Percentiles rank a stretch among this genome's conserved stretches.
Evolutionary conservation across 2,329 filamentous ascomycete genomes (phyloP).

Genomic region (Epichloe sibirici): DNA sequence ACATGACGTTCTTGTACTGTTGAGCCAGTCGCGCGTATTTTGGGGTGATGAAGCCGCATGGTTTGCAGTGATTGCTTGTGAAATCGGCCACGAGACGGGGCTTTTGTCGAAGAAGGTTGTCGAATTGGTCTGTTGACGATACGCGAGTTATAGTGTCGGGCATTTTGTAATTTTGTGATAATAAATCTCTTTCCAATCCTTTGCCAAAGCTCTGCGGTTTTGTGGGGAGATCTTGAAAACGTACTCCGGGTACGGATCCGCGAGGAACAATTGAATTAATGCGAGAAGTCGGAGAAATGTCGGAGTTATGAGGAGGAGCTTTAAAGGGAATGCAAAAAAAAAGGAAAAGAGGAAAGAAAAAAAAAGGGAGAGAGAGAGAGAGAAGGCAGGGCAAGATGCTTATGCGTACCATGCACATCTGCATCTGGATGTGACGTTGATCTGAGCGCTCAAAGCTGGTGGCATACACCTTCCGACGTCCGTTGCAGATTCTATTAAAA

Average conservation of each 20-base stretch:
- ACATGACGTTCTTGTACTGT: constrained; percentile 49
- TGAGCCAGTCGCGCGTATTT: constrained; percentile 31
- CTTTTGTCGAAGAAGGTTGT: constrained; percentile 31
- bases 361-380: rapidly evolving
- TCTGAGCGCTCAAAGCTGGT: background rate
- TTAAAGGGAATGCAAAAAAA: too few species aligned
- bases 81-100: constrained; percentile 64
- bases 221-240: too few species aligned
- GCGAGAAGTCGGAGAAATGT: background rate
- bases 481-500: background rate
- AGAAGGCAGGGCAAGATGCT: background rate
- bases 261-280: too few species aligned
- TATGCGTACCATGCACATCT: background rate
- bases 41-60: constrained; percentile 85
- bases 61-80: constrained; percentile 70
- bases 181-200: too few species aligned
- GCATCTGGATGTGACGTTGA: background rate
- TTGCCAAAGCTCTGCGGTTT: too few species aligned
- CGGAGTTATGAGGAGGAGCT: background rate
- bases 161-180: background rate
- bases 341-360: rapidly evolving
- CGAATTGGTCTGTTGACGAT: constrained; percentile 32
- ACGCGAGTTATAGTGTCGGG: constrained; percentile 1
- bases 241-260: too few species aligned
- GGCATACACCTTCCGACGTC: background rate